These are phyloP conservation scores for Cystobasidiaceae sp. DNA, from an alignment of 1,284 basidiomycete species.

Conservation along the genomic window DNA sequence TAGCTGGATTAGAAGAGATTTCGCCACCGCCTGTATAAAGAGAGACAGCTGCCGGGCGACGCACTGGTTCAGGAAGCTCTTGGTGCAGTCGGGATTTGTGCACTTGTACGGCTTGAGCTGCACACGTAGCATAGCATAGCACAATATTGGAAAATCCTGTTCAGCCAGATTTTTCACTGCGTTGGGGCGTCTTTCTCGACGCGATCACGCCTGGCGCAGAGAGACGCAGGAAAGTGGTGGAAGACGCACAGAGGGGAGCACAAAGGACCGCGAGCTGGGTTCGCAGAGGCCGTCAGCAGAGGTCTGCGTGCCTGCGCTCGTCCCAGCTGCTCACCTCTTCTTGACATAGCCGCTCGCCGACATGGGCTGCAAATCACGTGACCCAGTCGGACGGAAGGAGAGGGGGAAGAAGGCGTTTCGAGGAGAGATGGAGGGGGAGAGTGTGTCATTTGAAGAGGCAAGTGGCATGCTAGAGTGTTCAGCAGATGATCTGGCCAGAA, in stretches of 20 bases:
- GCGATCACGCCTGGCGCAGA: no score
- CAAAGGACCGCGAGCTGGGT: constrained; percentile 17
- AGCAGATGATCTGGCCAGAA: no score
- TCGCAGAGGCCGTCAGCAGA: no score
- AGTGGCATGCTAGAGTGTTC: no score
- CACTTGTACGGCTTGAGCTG: constrained; percentile 30
- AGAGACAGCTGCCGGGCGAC: not conserved
- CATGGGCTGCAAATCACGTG: no score
- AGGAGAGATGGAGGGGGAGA: no score
- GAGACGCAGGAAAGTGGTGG: not conserved
- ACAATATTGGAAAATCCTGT: not conserved
- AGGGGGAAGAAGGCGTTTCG: no score
- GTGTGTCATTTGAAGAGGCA: no score
- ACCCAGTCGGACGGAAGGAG: no score
- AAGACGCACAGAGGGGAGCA: constrained; percentile 1
- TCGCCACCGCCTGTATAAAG: not conserved
- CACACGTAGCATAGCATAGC: not conserved
- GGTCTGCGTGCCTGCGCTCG: no score
- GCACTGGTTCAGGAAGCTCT: constrained; percentile 22
- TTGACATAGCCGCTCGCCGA: constrained; percentile 16
- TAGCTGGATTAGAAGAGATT: not conserved
- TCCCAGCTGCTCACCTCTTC: not conserved
- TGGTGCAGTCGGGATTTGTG: constrained; percentile 16
- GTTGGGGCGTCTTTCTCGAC: no score
- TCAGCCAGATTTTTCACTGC: not conserved